Conservation (phyloP, 192 early-diverging fungal species). For the Chytriomyces confervae region DNA sequence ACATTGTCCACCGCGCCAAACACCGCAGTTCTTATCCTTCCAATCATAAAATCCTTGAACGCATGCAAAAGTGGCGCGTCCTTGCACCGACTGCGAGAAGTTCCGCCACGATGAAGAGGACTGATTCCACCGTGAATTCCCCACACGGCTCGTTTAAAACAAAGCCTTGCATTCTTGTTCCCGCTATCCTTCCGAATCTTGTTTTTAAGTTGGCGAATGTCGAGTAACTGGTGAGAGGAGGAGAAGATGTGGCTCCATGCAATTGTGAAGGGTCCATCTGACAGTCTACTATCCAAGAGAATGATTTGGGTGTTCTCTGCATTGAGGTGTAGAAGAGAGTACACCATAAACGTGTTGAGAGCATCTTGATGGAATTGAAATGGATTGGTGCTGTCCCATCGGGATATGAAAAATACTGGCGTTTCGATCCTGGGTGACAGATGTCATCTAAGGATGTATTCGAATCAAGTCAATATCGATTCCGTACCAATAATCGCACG, state of each 20-base stretch:
- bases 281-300: background rate
- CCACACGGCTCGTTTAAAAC: conserved; percentile 16
- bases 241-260: conserved; percentile 28
- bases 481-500: background rate
- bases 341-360: conserved; percentile 19
- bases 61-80: conserved; percentile 8
- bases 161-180: background rate
- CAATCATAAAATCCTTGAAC: conserved; percentile 27
- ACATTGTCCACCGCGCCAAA: background rate
- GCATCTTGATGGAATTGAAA: conserved; percentile 31
- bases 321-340: background rate
- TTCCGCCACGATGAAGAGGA: background rate
- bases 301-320: background rate
- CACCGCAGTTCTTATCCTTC: background rate
- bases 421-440: background rate
- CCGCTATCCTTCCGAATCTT: background rate
- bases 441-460: background rate
- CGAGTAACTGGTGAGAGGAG: conserved; percentile 13
- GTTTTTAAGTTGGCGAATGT: conserved; percentile 11
- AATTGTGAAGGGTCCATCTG: conserved; percentile 15
- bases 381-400: conserved; percentile 31
- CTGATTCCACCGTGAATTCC: conserved; percentile 35
- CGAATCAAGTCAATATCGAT: background rate
- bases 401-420: conserved; percentile 13
- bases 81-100: background rate